Evolutionary conservation across 2,329 filamentous ascomycete species (phyloP), one percentile per base, ranked within the genome.

Genomic region (Neoscytalidium dimidiatum): DNA sequence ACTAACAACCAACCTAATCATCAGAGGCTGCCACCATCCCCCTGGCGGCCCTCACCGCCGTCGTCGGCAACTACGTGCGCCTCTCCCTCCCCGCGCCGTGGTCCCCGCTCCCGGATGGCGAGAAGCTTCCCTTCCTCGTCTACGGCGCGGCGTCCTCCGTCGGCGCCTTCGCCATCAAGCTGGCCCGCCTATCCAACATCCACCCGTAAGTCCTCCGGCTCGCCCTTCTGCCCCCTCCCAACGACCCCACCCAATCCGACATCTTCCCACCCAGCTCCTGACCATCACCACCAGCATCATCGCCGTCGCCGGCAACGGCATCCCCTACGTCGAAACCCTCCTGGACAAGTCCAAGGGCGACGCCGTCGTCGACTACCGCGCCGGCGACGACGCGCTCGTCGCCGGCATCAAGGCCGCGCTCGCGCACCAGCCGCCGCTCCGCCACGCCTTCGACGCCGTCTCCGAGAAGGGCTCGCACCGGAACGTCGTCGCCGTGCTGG

Each of bases 401-500:
- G 68, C 73, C 63, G 74, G 75, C 17, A 77, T 87, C 68, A 76
- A 80, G 38, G 75, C 79, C 14, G 80, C 80, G 2, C 75, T 82
- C 14, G 62, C 51, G 17, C 19, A 7, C 13, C 26, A 2, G 7
- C 21, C 11, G 17, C 80, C 80, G 66, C 68, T 86, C 17, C 68
- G 79, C 5, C 78, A 87, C 66, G 86, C 85, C 0, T 84, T 84
- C 65, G 88, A 90, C 68, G 84, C 86, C 0, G 82, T 87, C 0
- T 81, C 80, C 1, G 85, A 88, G 68, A 78, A 86, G 13, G 79
- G 81, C 4, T 84, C 80, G 61, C 76, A 77, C 62, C 67, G 70
- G 17, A 81, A 81, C 62, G 75, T 81, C 35, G 71, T 68, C 1
- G 57, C 77, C 33, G 79, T 79, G 0, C 67, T 82, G 0, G 78